Conservation (phyloP, 2,329 filamentous ascomycete genomes). For the Aphanoascus verrucosus region DNA sequence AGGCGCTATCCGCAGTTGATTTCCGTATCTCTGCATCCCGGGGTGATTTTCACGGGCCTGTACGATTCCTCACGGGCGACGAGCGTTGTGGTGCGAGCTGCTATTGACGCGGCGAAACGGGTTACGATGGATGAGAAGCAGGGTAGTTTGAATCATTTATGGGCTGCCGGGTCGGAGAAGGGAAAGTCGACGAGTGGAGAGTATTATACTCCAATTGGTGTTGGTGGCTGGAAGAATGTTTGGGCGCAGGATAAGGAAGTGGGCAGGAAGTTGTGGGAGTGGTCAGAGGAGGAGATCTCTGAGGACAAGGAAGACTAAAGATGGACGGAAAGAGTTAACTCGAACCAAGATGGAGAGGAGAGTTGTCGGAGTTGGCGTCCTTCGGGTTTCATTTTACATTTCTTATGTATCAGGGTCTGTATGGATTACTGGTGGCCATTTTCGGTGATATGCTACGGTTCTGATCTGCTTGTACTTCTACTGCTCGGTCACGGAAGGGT, state of each 20-base stretch:
- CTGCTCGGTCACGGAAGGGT: too few species aligned
- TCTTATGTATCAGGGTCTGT: too few species aligned
- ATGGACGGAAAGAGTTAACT: too few species aligned
- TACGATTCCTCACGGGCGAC: constrained; percentile 26
- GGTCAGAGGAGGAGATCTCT: constrained; percentile 28
- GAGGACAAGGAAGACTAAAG: constrained; percentile 17
- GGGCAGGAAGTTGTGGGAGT: constrained; percentile 34
- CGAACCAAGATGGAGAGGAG: not conserved
- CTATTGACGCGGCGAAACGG: constrained; percentile 14
- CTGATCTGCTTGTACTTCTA: not conserved
- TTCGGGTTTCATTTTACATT: too few species aligned
- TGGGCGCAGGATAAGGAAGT: constrained; percentile 26
- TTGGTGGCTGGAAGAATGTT: constrained; percentile 22
- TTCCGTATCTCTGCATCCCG: constrained; percentile 42
- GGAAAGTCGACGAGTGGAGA: constrained; percentile 29
- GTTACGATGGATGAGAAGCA: constrained; percentile 26
- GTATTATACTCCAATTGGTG: constrained; percentile 35
- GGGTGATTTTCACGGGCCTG: constrained; percentile 35
- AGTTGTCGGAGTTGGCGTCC: not conserved
- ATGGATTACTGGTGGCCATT: too few species aligned
- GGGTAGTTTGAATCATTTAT: constrained; percentile 35
- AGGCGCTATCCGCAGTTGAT: constrained; percentile 35
- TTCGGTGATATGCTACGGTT: too few species aligned
- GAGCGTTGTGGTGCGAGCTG: constrained; percentile 19
- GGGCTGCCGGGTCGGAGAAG: constrained; percentile 28